Base-by-base conservation (phyloP, 495 filamentous ascomycete genomes). In the Tuber melanosporum region DNA sequence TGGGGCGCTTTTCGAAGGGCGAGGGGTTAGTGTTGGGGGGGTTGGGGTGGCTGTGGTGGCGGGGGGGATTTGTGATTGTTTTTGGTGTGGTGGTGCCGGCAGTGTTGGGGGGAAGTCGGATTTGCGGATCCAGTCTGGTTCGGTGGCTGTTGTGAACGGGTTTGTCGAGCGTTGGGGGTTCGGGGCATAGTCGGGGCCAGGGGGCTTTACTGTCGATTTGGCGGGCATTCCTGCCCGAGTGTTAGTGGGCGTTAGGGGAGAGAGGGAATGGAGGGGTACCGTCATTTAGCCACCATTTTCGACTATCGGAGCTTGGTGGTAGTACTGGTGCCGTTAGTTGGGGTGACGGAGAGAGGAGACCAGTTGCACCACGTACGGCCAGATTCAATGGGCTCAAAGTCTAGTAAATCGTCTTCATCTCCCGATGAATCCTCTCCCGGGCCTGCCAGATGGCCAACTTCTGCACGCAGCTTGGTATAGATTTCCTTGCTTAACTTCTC, bases 251-350 rank as follows among this genome's bases (percentile, higher is more conserved):
- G 74, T 36, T 71, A 43, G 69, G 26, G 43, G 71, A 71, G 32
- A 41, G 73, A 74, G 9, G 49, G 49, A 52, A 71, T 72, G 26
- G 49, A n/a, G 49, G 75, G 83, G 74, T 85, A 88, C 90, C 89
- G 84, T 93, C 92, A 72, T 97, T 92, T 43, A 98, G 86, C 95
- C 95, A 99, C 95, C 95, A 99, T 85, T 93, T 97, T 76, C 90
- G 88, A 47, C 89, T 87, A 82, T 98, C 94, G 6, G 94, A 97
- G 83, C 94, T 98, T 22, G 96, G 92, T 62, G 94, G 91, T 26
- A 96, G 95, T 22, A 97, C 78, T 83, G 70, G 76, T 46, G 72
- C 52, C 52, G 73, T 74, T 76, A 39, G 62, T 71, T 57, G 22
- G 36, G 75, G 52, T 57, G 71, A 77, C 36, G 80, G 70, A 44